Base-by-base conservation (phyloP, 208 protist species). In the Trypanosoma melophagium region DNA sequence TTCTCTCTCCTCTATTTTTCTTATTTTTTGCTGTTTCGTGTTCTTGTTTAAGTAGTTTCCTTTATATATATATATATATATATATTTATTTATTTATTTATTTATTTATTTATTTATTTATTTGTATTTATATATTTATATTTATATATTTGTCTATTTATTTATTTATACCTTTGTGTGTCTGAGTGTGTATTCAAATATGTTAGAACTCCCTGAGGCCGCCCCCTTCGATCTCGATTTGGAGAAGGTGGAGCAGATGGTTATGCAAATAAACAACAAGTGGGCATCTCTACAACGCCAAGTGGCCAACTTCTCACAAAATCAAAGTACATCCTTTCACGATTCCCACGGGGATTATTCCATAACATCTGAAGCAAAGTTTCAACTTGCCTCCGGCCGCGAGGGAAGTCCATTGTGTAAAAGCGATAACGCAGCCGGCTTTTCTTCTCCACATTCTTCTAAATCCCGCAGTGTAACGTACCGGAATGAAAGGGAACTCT, bases 401-500 rank as follows among this genome's bases (percentile, higher is more conserved):
- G 31, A 62, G 16, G 42, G 42, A 45, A 69, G 19, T 31, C n/a
- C 24, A 19, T 19, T 28, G 31, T 38, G 3, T 21, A n/a, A 7
- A 45, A 4, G 49, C 16, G n/a, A n/a, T n/a, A n/a, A n/a, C 19
- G 14, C 40, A 41, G 17, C 28, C 3, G 40, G 8, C 2, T 3
- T 44, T 7, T 24, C 21, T 7, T 2, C 62, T 8, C 9, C 25
- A 12, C 16, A 41, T 24, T 44, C 49, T 17, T 12, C 17, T 25
- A 74, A 25, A 45, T 24, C 38, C 41, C 60, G 16, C 31, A 31
- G 24, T 17, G 35, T 38, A 40, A 65, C 58, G 19, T 89, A 82
- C 60, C 87, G 74, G 71, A 74, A 80, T 45, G 86, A 91, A 63
- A 61, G 83, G 0, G 87, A 93, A 66, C 72, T 95, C 5, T 92